Percentiles rank a stretch among this genome's conserved stretches.
Conservation (phyloP, 257 asterid species). For the Linderniella brevidens region DNA sequence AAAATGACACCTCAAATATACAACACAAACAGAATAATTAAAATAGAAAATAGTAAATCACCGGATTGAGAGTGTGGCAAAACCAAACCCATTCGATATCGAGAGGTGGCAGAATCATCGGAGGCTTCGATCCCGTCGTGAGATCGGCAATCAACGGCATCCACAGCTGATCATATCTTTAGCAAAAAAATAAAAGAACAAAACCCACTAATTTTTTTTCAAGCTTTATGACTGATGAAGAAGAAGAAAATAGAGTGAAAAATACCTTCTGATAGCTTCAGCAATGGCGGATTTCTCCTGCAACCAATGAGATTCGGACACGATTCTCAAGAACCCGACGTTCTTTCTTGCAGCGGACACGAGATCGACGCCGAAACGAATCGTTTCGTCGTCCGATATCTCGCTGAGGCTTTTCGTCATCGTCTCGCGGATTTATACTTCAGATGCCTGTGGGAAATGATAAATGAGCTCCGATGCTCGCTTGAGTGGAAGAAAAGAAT, state of each 20-base stretch:
- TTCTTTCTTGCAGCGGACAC: conserved; percentile 67
- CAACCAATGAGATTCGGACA: conserved; percentile 48
- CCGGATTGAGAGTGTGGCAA: conserved; percentile 72
- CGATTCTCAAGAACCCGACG: conserved; percentile 44
- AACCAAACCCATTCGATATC: conserved; percentile 97
- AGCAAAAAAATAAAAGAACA: conserved; percentile 9
- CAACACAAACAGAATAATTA: too few relatives aligned
- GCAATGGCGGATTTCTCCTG: conserved; percentile 30
- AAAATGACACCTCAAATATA: too few relatives aligned
- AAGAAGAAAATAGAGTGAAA: not conserved
- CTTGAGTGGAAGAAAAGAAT: too few relatives aligned
- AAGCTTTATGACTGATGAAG: not conserved
- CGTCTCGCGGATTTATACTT: conserved; percentile 33
- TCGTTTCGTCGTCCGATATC: conserved; percentile 35
- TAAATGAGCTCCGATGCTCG: too few relatives aligned
- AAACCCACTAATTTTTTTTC: conserved; percentile 1
- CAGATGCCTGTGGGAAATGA: not conserved
- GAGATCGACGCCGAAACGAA: conserved; percentile 50
- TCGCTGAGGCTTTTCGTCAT: conserved; percentile 35
- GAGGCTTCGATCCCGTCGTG: conserved; percentile 35
- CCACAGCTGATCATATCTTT: conserved; percentile 80
- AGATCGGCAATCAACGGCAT: conserved; percentile 82
- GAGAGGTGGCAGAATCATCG: conserved; percentile 81
- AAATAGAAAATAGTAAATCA: conserved; percentile 10
- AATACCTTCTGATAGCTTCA: conserved; percentile 73